These are phyloP conservation scores for Trametes polyzona DNA, from an alignment of 1,284 basidiomycete genomes.

Conservation along the genomic window DNA sequence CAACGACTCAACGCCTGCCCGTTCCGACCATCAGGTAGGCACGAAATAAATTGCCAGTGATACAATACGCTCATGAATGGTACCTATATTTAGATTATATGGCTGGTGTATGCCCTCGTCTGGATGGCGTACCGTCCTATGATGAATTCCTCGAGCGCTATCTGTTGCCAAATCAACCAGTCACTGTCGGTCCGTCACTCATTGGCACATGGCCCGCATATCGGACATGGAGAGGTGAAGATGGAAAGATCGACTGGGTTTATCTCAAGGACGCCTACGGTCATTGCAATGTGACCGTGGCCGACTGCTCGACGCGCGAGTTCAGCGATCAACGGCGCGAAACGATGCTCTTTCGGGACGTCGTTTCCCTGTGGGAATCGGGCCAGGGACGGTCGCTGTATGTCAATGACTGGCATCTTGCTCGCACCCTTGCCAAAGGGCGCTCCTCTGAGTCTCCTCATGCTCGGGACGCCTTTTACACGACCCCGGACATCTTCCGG, in stretches of 20 bases:
- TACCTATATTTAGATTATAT: background rate
- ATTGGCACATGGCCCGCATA: constrained; percentile 31
- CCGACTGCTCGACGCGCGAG: constrained; percentile 34
- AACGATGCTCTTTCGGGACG: constrained; percentile 27
- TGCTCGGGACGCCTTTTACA: constrained; percentile 31
- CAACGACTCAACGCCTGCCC: constrained; percentile 14
- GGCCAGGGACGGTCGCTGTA: constrained; percentile 31
- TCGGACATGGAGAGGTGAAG: background rate
- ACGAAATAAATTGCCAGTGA: too few species aligned
- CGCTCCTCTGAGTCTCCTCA: background rate
- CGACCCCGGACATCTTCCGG: constrained; percentile 35
- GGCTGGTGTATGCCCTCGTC: background rate
- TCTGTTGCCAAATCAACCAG: constrained; percentile 33
- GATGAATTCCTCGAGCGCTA: constrained; percentile 29
- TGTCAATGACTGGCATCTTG: constrained; percentile 40
- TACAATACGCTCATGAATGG: too few species aligned
- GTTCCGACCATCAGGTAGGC: background rate
- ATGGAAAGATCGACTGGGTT: constrained; percentile 28
- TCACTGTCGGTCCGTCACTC: constrained; percentile 31
- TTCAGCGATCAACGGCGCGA: constrained; percentile 36
- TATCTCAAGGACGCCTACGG: constrained; percentile 29
- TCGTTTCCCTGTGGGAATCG: constrained; percentile 29
- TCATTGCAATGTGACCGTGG: constrained; percentile 28
- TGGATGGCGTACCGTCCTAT: constrained; percentile 26
- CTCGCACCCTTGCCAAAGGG: constrained; percentile 10